Conservation (phyloP, 2,329 filamentous ascomycete genomes). For the Pseudocercospora crystallina region DNA sequence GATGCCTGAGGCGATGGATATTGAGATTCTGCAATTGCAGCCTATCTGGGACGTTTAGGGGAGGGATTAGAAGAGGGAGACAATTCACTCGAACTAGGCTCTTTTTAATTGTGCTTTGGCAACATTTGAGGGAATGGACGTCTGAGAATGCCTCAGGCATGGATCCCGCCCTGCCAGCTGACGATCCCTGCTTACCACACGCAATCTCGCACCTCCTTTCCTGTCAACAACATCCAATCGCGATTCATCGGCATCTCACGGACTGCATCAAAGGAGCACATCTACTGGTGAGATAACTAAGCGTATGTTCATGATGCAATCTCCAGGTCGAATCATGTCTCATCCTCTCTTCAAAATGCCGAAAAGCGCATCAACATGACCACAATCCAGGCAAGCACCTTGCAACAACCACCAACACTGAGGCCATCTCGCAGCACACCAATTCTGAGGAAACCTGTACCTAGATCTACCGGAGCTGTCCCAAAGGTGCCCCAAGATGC, state of each 20-base stretch:
- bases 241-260: neutral
- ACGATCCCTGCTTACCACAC: neutral
- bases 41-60: no score
- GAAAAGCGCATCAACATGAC: neutral
- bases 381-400: no score
- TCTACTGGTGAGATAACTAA: neutral
- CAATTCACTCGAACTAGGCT: no score
- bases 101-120: no score
- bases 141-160: no score
- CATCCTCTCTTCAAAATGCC: neutral
- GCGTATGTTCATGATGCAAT: neutral
- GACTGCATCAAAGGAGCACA: neutral
- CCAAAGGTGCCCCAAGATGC: neutral
- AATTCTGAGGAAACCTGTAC: neutral
- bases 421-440: conserved; percentile 7
- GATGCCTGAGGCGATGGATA: no score
- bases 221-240: neutral
- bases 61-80: no score
- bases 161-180: no score
- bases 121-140: no score
- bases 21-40: no score
- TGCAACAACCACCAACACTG: neutral
- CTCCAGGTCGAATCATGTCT: neutral
- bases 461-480: neutral
- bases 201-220: conserved; percentile 5